Evolutionary conservation across 805 yeast genomes (phyloP), one percentile per base, ranked within the genome.

Genomic region (Lipomyces orientalis): DNA sequence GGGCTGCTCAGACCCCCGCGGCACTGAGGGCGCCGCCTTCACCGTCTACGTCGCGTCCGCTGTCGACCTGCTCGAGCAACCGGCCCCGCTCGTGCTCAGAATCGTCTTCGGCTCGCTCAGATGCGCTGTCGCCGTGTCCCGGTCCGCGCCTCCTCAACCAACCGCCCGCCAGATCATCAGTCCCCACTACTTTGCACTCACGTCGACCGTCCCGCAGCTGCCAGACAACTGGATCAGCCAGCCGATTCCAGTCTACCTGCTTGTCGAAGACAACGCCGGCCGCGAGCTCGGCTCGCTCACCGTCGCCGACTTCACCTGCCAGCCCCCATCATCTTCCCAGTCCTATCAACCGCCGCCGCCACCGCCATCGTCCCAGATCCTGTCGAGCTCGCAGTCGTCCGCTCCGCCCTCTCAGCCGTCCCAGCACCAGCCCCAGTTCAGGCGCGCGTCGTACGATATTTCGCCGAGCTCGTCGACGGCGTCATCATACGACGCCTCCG

Each of bases 1-100:
- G 57, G 68, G 61, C 66, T 67, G 62, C 68, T 67, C 71, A 16
- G 68, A 65, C 57, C 68, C 68, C 10, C 64, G 62, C 58, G 71
- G 71, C 52, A 31, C 46, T 51, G 69, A 61, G 14, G 68, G 66
- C 61, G 19, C 66, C 12, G 56, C 64, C 57, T 64, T 67, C 66
- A 34, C 64, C 49, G 69, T 67, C 66, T 65, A 64, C 58, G 60
- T 67, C 51, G 62, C 58, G 43, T 61, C 64, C 54, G 29, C 60
- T 6, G 22, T 34, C 43, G 70, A 64, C 22, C 61, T 64, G 29
- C 61, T 64, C 52, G 54, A 58, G 14, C 62, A 35, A 19, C 64
- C 64, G 22, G 60, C 62, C n/a, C 60, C 52, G 25, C 61, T 61
- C 19, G 35, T 60, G 31, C 46, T 62, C 52, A 55, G 56, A 35